Evolutionary conservation across 2,329 filamentous ascomycete genomes (phyloP), one percentile per base, ranked within the genome.

Genomic region (Colletotrichum scovillei): DNA sequence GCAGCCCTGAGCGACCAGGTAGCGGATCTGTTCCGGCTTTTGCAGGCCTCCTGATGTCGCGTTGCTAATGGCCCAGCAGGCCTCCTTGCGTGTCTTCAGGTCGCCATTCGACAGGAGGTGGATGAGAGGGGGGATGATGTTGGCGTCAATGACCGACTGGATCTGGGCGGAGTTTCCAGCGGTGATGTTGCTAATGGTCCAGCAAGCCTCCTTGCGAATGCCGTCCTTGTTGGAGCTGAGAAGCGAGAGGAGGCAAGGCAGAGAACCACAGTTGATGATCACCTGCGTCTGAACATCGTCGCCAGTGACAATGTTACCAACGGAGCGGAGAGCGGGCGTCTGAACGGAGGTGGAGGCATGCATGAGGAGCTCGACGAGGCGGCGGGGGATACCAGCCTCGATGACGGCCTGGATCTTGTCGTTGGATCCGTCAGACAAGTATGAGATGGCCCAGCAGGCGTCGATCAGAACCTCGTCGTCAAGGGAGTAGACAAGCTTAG

Each of bases 401-500:
- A 99, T 98, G 69, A 99, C 97, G 59, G 97, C 96, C 86, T 99
- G 97, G 76, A 99, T 99, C 89, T 99, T 99, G 81, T 99, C 97
- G 83, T 99, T 99, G 79, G 95, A 94, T 56, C 97, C 97, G 84
- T 99, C 97, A 3, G 97, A 98, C 24, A 99, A 91, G 82, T 99
- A 99, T 0, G 96, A 98, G 80, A 99, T 98, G 75, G 97, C 97
- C 97, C 97, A 99, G 92, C 97, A 99, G 73, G 97, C 97, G 84
- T 99, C 97, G 80, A 99, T 99, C 74, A 99, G 88, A 72, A 99
- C 97, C 84, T 99, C 97, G 78, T 99, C 97, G 81, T 99, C 97
- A 69, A 99, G 91, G 75, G 97, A 98, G 86, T 99, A 99, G 74
- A 99, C 96, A 46, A 99, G 92, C 89, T 99, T 99, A 78, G 97